phyloP scores from a whole-genome alignment of 164 flowering plant species.

The Macadamia tetraphylla region DNA sequence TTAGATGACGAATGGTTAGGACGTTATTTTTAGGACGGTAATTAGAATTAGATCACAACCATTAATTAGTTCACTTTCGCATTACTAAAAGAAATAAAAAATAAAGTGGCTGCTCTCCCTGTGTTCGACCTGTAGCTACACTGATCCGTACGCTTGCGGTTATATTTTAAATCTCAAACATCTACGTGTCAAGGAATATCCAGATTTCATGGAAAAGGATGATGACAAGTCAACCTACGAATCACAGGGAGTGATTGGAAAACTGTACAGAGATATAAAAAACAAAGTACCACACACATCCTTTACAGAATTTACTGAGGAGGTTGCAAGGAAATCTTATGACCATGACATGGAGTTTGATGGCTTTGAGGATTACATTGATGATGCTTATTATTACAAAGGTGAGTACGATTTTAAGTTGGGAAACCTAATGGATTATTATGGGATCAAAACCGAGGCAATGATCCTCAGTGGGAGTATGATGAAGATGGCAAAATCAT shows the following conservation, averaged over 20 bases:
- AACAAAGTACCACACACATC: not conserved
- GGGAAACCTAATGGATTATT: constrained; percentile 61
- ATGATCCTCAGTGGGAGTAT: constrained; percentile 56
- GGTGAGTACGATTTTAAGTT: constrained; percentile 45
- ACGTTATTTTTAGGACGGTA: too few species aligned
- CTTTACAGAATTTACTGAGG: constrained; percentile 26
- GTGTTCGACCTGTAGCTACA: too few species aligned
- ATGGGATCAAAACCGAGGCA: constrained; percentile 14
- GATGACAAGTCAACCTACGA: constrained; percentile 57
- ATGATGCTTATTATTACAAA: constrained; percentile 51
- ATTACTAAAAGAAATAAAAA: too few species aligned
- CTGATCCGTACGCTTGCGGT: too few species aligned
- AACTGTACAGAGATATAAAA: constrained; percentile 21
- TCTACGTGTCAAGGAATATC: constrained; percentile 55
- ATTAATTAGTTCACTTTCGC: too few species aligned
- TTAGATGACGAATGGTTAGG: too few species aligned
- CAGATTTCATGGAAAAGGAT: constrained; percentile 85
- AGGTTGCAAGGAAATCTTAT: constrained; percentile 40
- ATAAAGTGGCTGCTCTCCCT: too few species aligned
- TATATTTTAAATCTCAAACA: too few species aligned
- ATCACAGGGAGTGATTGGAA: constrained; percentile 55
- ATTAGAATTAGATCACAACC: too few species aligned
- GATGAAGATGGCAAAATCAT: constrained; percentile 42
- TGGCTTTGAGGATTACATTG: constrained; percentile 47
- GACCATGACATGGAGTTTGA: constrained; percentile 57